Base-by-base conservation (phyloP, 768 basidiomycete species). In the Sutorius australiensis region DNA sequence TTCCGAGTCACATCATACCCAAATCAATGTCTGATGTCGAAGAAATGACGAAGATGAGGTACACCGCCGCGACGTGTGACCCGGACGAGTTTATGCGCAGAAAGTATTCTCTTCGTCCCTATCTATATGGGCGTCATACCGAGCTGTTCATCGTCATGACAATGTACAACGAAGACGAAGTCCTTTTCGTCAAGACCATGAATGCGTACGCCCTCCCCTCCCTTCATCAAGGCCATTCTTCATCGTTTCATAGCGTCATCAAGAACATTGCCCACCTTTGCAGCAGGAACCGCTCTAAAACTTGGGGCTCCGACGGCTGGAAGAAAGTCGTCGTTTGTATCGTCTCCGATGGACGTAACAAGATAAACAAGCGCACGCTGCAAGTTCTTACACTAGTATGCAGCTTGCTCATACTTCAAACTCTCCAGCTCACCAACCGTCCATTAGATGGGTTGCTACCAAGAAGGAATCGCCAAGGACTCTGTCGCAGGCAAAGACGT, bases 61-160 rank as follows among this genome's bases (percentile, higher is more conserved):
- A 93, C 68, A 92, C 90, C 6, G 91, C 90, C 4, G 88, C 87
- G 1, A 92, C 91, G 2, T 92, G 90, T 63, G 92, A 93, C 68
- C 92, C 91, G 6, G 90, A 94, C 64, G 84, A 92, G 44, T 94
- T 93, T 70, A 84, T 88, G 82, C 68, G 78, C 28, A 81, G 77
- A 42, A 83, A 84, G 55, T 92, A 90, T 68, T 83, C 88, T 6
- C 79, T 94, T 21, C 77, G 92, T 21, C 92, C 83, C 5, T 93
- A 85, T 68, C 77, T 93, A 1, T 80, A 82, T 61, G 82, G 83
- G 51, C 86, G 93, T 49, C 78, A 85, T 48, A 95, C 93, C 9
- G 94, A 95, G 71, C 78, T 97, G 13, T 94, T 95, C 73, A 91
- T 97, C 61, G 92, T 95, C 38, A 90, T 95, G 84, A 95, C 93